These are phyloP conservation scores for Talaromyces verruculosus DNA, from an alignment of 2,329 filamentous ascomycete genomes.

Conservation along the genomic window DNA sequence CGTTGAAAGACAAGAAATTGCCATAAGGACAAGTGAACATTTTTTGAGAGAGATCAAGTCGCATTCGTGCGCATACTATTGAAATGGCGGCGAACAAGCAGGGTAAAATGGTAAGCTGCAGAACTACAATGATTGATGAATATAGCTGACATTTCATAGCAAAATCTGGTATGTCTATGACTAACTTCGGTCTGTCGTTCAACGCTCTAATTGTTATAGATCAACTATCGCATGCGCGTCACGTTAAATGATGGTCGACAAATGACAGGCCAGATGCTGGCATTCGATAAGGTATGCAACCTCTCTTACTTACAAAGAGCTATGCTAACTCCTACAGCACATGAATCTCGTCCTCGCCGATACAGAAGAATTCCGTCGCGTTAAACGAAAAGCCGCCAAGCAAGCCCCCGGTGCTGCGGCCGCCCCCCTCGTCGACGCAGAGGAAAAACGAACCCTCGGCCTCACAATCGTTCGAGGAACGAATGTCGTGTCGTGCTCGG, in stretches of 20 bases:
- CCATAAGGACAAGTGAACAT: conserved; percentile 12
- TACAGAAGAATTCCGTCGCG: conserved; percentile 93
- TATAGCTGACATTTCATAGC: conserved; percentile 60
- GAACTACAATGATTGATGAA: conserved; percentile 48
- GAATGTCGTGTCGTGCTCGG: conserved; percentile 89
- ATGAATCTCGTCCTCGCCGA: conserved; percentile 99
- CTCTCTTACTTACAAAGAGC: neutral
- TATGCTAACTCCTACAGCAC: conserved; percentile 59
- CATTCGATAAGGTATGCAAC: conserved; percentile 82
- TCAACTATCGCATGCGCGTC: conserved; percentile 99
- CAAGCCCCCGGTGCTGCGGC: conserved; percentile 57
- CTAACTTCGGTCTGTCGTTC: neutral
- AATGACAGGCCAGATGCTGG: conserved; percentile 97
- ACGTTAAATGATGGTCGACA: conserved; percentile 93
- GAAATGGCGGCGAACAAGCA: conserved; percentile 75
- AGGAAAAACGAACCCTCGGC: conserved; percentile 97
- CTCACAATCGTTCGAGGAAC: conserved; percentile 92
- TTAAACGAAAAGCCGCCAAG: conserved; percentile 81
- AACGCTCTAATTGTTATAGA: conserved; percentile 55
- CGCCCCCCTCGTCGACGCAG: conserved; percentile 72
- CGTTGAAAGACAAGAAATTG: neutral
- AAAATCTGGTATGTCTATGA: conserved; percentile 60
- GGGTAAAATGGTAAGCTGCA: conserved; percentile 91
- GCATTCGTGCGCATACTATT: conserved; percentile 47
- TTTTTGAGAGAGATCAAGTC: conserved; percentile 39